Conservation (phyloP, 2,329 filamentous ascomycete genomes). For the Nemania abortiva region DNA sequence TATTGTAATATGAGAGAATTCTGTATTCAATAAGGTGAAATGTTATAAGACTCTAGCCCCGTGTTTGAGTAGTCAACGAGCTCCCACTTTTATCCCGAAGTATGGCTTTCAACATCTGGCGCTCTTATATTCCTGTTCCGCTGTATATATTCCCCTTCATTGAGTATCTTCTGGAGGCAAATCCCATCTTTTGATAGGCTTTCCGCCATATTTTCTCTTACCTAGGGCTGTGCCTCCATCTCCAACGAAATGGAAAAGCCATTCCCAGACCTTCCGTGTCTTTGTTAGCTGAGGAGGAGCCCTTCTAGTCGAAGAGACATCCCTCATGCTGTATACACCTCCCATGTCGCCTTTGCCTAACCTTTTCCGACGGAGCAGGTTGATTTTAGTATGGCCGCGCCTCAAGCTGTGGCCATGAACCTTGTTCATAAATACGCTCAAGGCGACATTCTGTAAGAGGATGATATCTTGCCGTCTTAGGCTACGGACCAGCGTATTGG, state of each 20-base stretch:
- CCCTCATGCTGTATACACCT: constrained; percentile 68
- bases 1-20: no score
- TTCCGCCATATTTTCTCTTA: constrained; percentile 47
- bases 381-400: constrained; percentile 75
- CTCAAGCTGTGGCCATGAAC: constrained; percentile 89
- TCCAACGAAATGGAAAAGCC: constrained; percentile 78
- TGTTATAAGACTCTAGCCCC: not conserved
- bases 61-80: not conserved
- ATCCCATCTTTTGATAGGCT: constrained; percentile 49
- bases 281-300: constrained; percentile 69
- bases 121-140: not conserved
- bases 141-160: constrained; percentile 24
- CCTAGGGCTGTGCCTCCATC: constrained; percentile 47
- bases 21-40: no score
- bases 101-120: not conserved
- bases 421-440: constrained; percentile 78
- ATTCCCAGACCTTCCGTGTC: constrained; percentile 76
- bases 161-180: constrained; percentile 51
- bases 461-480: constrained; percentile 81
- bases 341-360: constrained; percentile 64
- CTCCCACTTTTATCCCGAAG: not conserved
- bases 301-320: constrained; percentile 56
- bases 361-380: constrained; percentile 71
- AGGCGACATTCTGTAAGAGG: constrained; percentile 81
- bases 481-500: constrained; percentile 45